Evolutionary conservation across 305 asterid species (phyloP).

Genomic region (Andrographis paniculata): DNA sequence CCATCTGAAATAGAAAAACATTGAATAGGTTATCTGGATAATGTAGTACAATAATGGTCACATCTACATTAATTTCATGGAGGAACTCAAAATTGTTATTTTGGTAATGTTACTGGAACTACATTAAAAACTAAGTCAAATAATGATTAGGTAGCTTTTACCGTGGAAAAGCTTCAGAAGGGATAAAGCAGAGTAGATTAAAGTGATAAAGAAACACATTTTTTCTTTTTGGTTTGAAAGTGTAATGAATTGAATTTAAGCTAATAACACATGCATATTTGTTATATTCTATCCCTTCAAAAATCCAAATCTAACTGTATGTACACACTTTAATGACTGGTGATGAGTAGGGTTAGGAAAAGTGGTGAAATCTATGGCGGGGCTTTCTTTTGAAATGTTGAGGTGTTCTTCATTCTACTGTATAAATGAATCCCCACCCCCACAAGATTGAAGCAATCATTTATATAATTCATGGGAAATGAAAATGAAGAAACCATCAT

Average conservation of each 20-base stretch:
- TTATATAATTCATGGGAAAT: conserved; percentile 47
- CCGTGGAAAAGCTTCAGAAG: conserved; percentile 1
- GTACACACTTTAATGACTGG: background rate
- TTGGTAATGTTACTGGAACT: no score
- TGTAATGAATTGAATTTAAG: no score
- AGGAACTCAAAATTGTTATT: no score
- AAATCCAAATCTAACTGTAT: no score
- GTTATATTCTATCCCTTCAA: background rate
- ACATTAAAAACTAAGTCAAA: no score
- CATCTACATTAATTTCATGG: no score
- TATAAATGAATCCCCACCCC: no score
- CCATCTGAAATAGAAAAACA: no score
- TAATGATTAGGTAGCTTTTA: background rate
- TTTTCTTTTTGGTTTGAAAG: conserved; percentile 7
- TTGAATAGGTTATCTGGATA: no score
- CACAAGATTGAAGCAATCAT: background rate
- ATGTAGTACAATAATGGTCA: no score
- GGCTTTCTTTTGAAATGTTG: conserved; percentile 65
- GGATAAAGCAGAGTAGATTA: conserved; percentile 5
- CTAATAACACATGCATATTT: no score
- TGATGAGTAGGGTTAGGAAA: conserved; percentile 23
- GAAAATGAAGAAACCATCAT: conserved; percentile 44
- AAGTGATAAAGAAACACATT: conserved; percentile 11
- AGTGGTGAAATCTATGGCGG: conserved; percentile 67
- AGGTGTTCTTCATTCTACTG: no score